Evolutionary conservation across 176 grass and related monocot species (phyloP), one percentile per base, ranked within the genome.

Genomic region (Carex kokanica): DNA sequence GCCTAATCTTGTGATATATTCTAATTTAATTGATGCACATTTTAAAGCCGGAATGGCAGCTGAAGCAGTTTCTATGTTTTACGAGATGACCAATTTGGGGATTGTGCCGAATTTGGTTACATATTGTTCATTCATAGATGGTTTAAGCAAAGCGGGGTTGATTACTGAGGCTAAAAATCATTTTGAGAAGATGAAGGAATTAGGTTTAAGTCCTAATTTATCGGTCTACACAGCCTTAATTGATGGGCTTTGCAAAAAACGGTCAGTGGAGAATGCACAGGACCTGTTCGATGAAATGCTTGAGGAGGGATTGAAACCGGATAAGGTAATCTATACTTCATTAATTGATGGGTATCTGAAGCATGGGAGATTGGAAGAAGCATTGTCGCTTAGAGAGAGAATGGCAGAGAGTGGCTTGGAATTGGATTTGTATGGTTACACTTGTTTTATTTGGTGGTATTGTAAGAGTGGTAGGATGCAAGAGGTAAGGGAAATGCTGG

Each of bases 1-100:
- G 78, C 96, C 88, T 82, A 98, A 95, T 86, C 78, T 61, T 89
- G 81, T 95, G 67, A 95, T 98, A 72, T 98, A 95, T 87, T 93
- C 96, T 9, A 93, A 86, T 69, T 88, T 98, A 61, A 95, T 98
- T 60, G 91, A 98, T 90, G 91, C 88, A 51, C 88, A 66, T 56
- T 98, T 98, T 82, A 98, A 93, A 91, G 66, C 43, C 64, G 91
- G 93, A 69, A 93, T 88, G 85, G 83, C 83, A 61, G 88, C 93
- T 60, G 93, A 98, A 80, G 96, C 91, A 45, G 38, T 93, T 89
- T 83, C 78, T 45, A 40, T 98, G 74, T 47, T 98, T 73, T 84
- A 91, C 16, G 74, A 87, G 74, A 98, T 98, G 81, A 83, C 83
- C 23, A 85, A 88, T 89, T 88, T 64, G 8, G 86, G 89, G 32